phyloP scores from a whole-genome alignment of 1,284 basidiomycete genomes.

The Ceratobasidium sp. region DNA sequence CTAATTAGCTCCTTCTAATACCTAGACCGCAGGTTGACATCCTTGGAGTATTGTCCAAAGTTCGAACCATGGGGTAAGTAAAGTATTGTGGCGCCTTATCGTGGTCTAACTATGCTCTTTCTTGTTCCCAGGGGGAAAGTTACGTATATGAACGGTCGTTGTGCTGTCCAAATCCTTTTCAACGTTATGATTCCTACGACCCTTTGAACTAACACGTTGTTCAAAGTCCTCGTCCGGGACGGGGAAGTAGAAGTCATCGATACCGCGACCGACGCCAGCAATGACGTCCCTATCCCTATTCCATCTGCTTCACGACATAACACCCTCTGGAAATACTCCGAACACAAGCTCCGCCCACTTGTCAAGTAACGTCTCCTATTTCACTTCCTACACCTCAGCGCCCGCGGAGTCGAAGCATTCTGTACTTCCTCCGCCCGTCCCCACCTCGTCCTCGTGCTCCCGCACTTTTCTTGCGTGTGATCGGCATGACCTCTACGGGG shows the following conservation, averaged over 20 bases:
- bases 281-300: constrained; percentile 24
- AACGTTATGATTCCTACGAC: constrained; percentile 64
- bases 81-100: no score
- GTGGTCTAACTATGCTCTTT: constrained; percentile 41
- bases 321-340: constrained; percentile 62
- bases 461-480: constrained; percentile 77
- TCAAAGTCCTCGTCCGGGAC: constrained; percentile 84
- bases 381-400: constrained; percentile 59
- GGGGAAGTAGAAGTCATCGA: constrained; percentile 82
- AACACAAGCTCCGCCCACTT: constrained; percentile 28
- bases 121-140: constrained; percentile 72
- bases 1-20: no score
- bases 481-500: constrained; percentile 65
- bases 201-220: constrained; percentile 84
- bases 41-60: constrained; percentile 87
- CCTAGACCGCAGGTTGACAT: background rate
- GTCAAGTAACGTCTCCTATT: constrained; percentile 56
- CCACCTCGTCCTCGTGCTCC: constrained; percentile 74
- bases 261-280: constrained; percentile 30
- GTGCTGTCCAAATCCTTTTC: background rate
- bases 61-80: constrained; percentile 75
- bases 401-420: constrained; percentile 56
- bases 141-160: constrained; percentile 29
- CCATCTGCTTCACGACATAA: constrained; percentile 61
- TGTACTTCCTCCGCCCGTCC: constrained; percentile 81